phyloP scores from a whole-genome alignment of 1,284 basidiomycete genomes.

The Abortiporus biennis region DNA sequence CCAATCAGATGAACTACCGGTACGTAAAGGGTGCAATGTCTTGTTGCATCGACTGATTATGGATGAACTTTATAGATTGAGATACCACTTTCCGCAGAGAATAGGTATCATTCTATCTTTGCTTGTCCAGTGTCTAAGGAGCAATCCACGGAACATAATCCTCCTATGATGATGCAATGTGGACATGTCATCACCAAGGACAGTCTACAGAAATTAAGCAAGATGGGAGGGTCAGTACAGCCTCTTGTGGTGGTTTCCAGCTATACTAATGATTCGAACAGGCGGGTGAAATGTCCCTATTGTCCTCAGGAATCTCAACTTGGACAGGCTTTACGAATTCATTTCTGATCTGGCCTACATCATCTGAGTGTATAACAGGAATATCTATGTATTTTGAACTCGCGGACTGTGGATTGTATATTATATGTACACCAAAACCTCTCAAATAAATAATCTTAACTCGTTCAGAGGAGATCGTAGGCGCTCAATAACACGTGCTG shows the following conservation, averaged over 20 bases:
- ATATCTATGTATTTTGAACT: too few relatives aligned
- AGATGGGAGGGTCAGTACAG: slow-evolving; percentile 73
- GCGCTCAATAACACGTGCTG: too few relatives aligned
- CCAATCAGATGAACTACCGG: slow-evolving; percentile 85
- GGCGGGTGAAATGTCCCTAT: slow-evolving; percentile 86
- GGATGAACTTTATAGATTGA: slow-evolving; percentile 9
- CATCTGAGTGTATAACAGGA: too few relatives aligned
- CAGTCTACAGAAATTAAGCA: slow-evolving; percentile 80
- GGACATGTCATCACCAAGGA: slow-evolving; percentile 93
- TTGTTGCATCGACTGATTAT: slow-evolving; percentile 1
- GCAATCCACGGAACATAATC: slow-evolving; percentile 88
- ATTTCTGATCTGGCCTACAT: too few relatives aligned
- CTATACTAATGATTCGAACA: slow-evolving; percentile 22
- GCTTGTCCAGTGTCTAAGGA: slow-evolving; percentile 98
- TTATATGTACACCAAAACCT: too few relatives aligned
- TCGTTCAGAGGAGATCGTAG: too few relatives aligned
- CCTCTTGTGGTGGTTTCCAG: slow-evolving; percentile 3
- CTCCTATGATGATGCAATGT: slow-evolving; percentile 96
- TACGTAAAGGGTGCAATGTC: slow-evolving; percentile 25
- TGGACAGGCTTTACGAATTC: slow-evolving; percentile 55
- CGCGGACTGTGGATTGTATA: too few relatives aligned
- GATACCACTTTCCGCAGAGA: slow-evolving; percentile 79
- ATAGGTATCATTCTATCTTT: slow-evolving; percentile 95
- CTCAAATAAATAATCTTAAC: too few relatives aligned
- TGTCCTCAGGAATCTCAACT: slow-evolving; percentile 74